Percentiles rank a stretch among this genome's conserved stretches.
Conservation (phyloP, 805 yeast species). For the Yamadazyma sp. region DNA sequence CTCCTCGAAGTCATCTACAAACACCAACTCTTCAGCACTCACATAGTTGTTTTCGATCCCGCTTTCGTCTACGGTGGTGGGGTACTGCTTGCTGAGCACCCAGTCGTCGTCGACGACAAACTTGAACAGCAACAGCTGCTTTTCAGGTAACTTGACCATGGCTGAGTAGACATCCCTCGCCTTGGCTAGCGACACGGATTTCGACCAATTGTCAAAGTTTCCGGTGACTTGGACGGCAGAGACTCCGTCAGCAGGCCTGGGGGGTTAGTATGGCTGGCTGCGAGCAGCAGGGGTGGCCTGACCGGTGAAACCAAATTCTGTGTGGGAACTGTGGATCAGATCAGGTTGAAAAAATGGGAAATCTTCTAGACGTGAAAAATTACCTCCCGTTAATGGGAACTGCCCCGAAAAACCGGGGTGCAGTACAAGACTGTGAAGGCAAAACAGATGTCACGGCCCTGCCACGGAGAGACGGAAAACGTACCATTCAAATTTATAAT, state of each 20-base stretch:
- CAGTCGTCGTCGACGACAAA: constrained; percentile 39
- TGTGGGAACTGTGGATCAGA: too few species aligned
- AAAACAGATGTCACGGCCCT: too few species aligned
- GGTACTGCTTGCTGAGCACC: constrained; percentile 26
- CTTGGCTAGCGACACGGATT: constrained; percentile 20
- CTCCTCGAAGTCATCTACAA: constrained; percentile 22
- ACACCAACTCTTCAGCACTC: constrained; percentile 25
- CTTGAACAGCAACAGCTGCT: constrained; percentile 34
- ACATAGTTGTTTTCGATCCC: constrained; percentile 39
- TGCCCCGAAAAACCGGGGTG: too few species aligned
- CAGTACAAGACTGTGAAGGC: too few species aligned
- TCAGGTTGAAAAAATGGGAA: too few species aligned
- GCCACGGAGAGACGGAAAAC: constrained; percentile 4
- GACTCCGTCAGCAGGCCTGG: constrained; percentile 4
- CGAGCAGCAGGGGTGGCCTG: neutral
- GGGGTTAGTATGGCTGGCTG: constrained; percentile 1
- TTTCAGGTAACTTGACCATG: constrained; percentile 20
- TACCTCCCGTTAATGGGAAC: too few species aligned
- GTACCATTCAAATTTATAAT: constrained; percentile 16
- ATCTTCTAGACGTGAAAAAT: too few species aligned
- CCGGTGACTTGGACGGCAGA: constrained; percentile 35
- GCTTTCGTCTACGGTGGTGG: constrained; percentile 28
- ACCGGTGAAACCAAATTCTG: too few species aligned
- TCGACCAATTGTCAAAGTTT: constrained; percentile 41
- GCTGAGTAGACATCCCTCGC: constrained; percentile 21